phyloP scores from a whole-genome alignment of 768 basidiomycete genomes.

The Hygrophoropsis aurantiaca region DNA sequence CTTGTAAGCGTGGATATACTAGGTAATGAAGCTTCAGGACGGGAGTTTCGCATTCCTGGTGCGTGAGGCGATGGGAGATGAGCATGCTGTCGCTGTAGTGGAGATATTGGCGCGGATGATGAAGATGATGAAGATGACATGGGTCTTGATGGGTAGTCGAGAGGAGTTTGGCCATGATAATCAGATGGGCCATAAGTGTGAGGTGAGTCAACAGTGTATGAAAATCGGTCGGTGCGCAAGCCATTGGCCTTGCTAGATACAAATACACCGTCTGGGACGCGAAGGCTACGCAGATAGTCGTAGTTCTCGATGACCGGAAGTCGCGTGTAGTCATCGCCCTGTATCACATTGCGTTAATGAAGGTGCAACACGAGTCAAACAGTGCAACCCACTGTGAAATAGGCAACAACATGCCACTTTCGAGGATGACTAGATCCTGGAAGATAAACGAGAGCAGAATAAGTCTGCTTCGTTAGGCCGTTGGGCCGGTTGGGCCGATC shows the following conservation, averaged over 20 bases:
- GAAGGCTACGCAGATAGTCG: conserved; percentile 66
- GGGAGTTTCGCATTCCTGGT: conserved; percentile 3
- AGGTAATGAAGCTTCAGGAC: conserved; percentile 17
- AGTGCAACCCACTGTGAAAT: conserved; percentile 61
- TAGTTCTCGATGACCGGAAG: conserved; percentile 76
- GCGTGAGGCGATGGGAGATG: conserved; percentile 1
- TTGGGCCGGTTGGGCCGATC: conserved; percentile 77
- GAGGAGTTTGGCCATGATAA: conserved; percentile 10
- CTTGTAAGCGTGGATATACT: conserved; percentile 18
- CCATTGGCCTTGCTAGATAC: conserved; percentile 61
- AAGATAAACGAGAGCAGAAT: conserved; percentile 72
- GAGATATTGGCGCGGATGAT: conserved; percentile 12
- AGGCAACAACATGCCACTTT: conserved; percentile 85
- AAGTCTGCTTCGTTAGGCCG: conserved; percentile 85
- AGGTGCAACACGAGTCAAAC: neutral
- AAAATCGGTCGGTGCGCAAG: conserved; percentile 22
- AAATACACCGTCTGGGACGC: conserved; percentile 71
- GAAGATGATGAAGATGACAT: conserved; percentile 15
- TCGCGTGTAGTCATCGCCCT: conserved; percentile 69
- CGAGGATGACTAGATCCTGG: conserved; percentile 56
- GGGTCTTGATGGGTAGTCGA: conserved; percentile 11
- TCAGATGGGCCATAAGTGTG: conserved; percentile 14
- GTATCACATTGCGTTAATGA: conserved; percentile 6
- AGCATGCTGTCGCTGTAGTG: conserved; percentile 10
- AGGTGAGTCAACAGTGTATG: conserved; percentile 13